Conservation (phyloP, 768 basidiomycete species). For the Asterophora parasitica region DNA sequence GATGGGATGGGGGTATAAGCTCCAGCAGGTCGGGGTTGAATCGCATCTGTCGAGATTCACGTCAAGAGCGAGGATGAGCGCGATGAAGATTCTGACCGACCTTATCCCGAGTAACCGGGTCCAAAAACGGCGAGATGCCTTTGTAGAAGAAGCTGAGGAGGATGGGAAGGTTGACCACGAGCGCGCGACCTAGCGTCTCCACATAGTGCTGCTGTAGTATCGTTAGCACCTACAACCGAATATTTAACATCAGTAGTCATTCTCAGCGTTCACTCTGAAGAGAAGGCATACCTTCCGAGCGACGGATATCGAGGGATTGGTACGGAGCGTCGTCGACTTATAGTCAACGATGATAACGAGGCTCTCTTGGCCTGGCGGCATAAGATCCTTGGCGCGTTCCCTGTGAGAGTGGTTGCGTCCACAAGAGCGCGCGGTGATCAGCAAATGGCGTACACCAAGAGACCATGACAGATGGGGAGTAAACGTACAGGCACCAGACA, state of each 20-base stretch:
- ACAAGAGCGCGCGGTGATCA: neutral
- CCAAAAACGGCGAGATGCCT: slow-evolving; percentile 80
- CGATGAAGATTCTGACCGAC: slow-evolving; percentile 28
- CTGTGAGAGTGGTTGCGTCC: slow-evolving; percentile 29
- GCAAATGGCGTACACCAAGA: neutral
- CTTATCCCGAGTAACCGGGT: slow-evolving; percentile 87
- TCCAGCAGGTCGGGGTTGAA: slow-evolving; percentile 83
- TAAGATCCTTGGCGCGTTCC: slow-evolving; percentile 85
- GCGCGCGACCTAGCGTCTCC: slow-evolving; percentile 79
- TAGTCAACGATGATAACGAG: slow-evolving; percentile 85
- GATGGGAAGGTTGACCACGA: slow-evolving; percentile 77
- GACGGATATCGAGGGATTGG: slow-evolving; percentile 79
- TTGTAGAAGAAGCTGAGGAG: slow-evolving; percentile 77
- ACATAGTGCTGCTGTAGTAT: slow-evolving; percentile 89
- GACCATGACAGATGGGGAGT: too few relatives aligned
- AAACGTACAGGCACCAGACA: slow-evolving; percentile 77
- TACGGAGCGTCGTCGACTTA: slow-evolving; percentile 72
- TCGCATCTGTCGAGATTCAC: slow-evolving; percentile 54
- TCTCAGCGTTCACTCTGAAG: neutral
- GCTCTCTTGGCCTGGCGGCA: slow-evolving; percentile 81
- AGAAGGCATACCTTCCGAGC: slow-evolving; percentile 58
- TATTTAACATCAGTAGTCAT: neutral
- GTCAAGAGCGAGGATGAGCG: neutral
- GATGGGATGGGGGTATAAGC: slow-evolving; percentile 67
- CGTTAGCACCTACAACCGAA: slow-evolving; percentile 47